phyloP scores from a whole-genome alignment of 345 rosid genomes.

The Pseudoturritis turrita region DNA sequence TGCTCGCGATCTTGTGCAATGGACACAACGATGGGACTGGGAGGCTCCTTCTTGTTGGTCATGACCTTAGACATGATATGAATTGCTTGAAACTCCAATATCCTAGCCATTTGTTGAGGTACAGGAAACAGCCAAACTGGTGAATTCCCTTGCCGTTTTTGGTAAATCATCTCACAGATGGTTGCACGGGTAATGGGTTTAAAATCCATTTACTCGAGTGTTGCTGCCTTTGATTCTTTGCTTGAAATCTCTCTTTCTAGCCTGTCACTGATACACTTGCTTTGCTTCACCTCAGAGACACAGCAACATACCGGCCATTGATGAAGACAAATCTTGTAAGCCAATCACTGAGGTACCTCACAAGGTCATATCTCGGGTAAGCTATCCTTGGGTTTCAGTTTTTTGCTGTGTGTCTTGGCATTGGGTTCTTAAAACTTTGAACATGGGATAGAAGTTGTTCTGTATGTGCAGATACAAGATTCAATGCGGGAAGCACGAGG shows the following conservation, averaged over 20 bases:
- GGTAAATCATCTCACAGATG: not conserved
- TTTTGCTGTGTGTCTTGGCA: not conserved
- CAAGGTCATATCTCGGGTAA: constrained; percentile 59
- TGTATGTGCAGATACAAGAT: constrained; percentile 49
- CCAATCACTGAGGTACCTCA: constrained; percentile 75
- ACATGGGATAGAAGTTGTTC: not conserved
- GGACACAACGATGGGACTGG: constrained; percentile 57
- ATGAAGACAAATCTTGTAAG: constrained; percentile 71
- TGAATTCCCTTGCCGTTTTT: not conserved
- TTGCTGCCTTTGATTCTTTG: not conserved
- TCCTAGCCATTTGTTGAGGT: constrained; percentile 67
- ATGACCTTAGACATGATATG: constrained; percentile 57
- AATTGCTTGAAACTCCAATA: constrained; percentile 57
- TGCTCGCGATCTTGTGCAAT: constrained; percentile 43
- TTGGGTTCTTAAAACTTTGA: not conserved
- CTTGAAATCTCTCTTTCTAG: not conserved
- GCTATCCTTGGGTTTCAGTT: constrained; percentile 19
- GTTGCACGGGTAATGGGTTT: not conserved
- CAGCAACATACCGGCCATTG: constrained; percentile 64
- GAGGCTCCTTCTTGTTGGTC: constrained; percentile 71
- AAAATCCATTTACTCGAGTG: not conserved
- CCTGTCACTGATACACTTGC: not conserved
- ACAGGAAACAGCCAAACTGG: not conserved
- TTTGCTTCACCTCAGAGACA: constrained; percentile 51
- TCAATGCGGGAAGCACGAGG: constrained; percentile 52